Evolutionary conservation across 306 rosid genomes (phyloP).

Genomic region (Chamaecrista fasciculata): DNA sequence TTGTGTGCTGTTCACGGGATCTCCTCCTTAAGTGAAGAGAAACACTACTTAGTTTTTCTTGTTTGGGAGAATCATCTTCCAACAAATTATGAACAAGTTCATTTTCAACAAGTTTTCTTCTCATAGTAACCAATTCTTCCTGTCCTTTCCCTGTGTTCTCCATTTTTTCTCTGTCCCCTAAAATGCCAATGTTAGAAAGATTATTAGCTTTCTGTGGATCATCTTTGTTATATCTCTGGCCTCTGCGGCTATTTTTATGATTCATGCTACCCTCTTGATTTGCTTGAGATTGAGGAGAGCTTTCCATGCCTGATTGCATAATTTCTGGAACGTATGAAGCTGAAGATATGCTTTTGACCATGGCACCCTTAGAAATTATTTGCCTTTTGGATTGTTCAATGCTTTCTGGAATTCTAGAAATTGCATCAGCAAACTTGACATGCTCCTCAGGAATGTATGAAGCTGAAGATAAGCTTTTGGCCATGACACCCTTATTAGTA

Average conservation of each 20-base stretch:
- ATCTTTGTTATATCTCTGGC: conserved; percentile 21
- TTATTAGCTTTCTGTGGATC: conserved; percentile 24
- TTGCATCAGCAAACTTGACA: conserved; percentile 30
- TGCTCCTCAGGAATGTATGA: conserved; percentile 31
- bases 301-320: conserved; percentile 26
- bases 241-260: conserved; percentile 29
- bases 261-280: conserved; percentile 31
- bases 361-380: conserved; percentile 22
- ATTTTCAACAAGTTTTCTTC: conserved; percentile 24
- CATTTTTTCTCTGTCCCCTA: conserved; percentile 30
- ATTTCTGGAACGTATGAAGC: conserved; percentile 33
- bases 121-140: not conserved
- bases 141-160: conserved; percentile 31
- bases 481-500: conserved; percentile 22
- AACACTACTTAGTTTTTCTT: conserved; percentile 34
- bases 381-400: conserved; percentile 21
- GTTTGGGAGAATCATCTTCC: conserved; percentile 36
- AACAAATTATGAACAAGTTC: conserved; percentile 34
- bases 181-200: conserved; percentile 20
- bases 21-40: conserved; percentile 29
- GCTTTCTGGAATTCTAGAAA: conserved; percentile 39
- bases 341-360: conserved; percentile 35
- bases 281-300: conserved; percentile 35
- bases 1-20: conserved; percentile 31
- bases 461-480: conserved; percentile 35